Evolutionary conservation across 305 asterid genomes (phyloP), one percentile per base, ranked within the genome.

Genomic region (Ajuga reptans): DNA sequence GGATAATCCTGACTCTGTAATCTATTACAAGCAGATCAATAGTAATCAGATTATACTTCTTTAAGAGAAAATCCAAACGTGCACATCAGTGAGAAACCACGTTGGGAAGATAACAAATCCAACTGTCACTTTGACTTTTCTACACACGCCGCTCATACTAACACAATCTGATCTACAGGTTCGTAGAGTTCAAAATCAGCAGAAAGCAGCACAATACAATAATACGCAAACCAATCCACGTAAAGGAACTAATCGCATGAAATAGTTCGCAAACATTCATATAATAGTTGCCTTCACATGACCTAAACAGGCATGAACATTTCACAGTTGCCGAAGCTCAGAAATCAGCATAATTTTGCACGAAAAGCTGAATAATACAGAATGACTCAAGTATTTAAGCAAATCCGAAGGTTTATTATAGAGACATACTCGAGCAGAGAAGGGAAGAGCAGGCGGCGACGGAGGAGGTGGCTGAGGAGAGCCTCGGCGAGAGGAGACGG

Each of bases 401-500:
- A 75, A 53, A 57, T 6, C 50, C 34, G n/a, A 36, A 39, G 56
- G 69, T 51, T 29, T 67, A 11, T 17, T 15, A 17, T 2, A 66
- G 58, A 37, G n/a, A 68, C 71, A 18, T 83, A 89, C 97, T 92
- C 98, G 79, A 90, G 94, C 27, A 93, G 82, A 36, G 96, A 89
- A 4, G 99, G 96, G 74, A 78, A 82, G 45, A 89, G 87, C 50
- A 87, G 87, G 64, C 96, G 90, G 71, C 97, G 92, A 41, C 71
- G 85, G 57, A 84, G 87, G 66, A 93, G 94, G 58, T 72, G 85
- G 78, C 75, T 83, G 72, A 90, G 71, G 15, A 89, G 91, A 77
- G 88, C 81, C 66, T 83, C 88, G 14, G 95, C 94, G 49, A 93
- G 94, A 42, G 75, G 95, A 66, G 88, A 69, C 56, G 97, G 99